Conservation (phyloP, 2,329 filamentous ascomycete genomes). For the Cercospora janseana region DNA sequence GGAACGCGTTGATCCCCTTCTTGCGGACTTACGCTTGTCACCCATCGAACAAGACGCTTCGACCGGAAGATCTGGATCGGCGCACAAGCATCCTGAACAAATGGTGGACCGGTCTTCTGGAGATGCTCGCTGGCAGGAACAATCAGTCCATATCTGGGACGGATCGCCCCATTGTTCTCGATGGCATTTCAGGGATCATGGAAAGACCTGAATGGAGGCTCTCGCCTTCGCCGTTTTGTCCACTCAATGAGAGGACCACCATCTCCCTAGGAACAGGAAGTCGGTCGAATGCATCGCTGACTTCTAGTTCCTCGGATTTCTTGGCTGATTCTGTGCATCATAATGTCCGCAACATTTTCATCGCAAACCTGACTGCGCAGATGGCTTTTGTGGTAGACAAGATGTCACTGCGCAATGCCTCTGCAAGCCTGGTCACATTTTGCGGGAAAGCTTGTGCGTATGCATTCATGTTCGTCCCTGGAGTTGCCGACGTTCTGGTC, state of each 20-base stretch:
- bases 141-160: constrained; percentile 76
- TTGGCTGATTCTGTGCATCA: constrained; percentile 75
- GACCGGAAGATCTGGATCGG: constrained; percentile 79
- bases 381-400: constrained; percentile 86
- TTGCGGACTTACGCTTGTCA: constrained; percentile 68
- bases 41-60: constrained; percentile 62
- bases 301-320: constrained; percentile 59
- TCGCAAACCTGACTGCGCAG: constrained; percentile 76
- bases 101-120: constrained; percentile 83
- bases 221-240: constrained; percentile 65
- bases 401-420: constrained; percentile 74
- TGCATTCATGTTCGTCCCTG: constrained; percentile 88
- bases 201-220: constrained; percentile 83
- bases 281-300: constrained; percentile 57
- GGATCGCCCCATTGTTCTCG: constrained; percentile 77
- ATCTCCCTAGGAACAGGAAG: constrained; percentile 47
- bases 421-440: constrained; percentile 69
- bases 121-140: constrained; percentile 73
- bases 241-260: constrained; percentile 56
- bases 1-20: constrained; percentile 71
- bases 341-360: constrained; percentile 84
- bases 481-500: constrained; percentile 77
- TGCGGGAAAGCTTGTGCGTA: constrained; percentile 89
- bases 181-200: constrained; percentile 79
- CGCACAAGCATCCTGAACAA: constrained; percentile 77